These are phyloP conservation scores for Rhododendron mucronatum DNA, from an alignment of 148 eudicot genomes.

Conservation along the genomic window DNA sequence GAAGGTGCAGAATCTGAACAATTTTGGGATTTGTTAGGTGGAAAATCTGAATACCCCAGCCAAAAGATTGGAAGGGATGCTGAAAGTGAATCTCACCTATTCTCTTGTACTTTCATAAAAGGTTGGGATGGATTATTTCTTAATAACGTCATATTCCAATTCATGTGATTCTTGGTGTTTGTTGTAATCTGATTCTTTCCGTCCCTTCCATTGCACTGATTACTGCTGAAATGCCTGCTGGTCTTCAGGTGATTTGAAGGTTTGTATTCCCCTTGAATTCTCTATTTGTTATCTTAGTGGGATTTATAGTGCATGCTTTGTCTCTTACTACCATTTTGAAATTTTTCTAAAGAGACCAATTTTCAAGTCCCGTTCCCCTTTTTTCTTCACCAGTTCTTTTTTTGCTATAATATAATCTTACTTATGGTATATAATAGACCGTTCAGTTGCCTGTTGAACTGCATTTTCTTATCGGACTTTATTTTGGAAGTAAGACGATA, in stretches of 20 bases:
- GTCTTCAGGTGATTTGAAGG: slow-evolving; percentile 77
- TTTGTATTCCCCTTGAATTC: slow-evolving; percentile 22
- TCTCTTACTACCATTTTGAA: background rate
- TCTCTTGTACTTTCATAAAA: slow-evolving; percentile 68
- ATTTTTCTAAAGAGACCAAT: background rate
- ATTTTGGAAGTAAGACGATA: background rate
- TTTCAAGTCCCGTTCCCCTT: background rate
- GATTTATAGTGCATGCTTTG: background rate
- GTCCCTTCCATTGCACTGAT: slow-evolving; percentile 19
- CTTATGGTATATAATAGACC: background rate
- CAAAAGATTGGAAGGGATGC: slow-evolving; percentile 65
- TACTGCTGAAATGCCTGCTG: slow-evolving; percentile 23
- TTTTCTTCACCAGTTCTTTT: background rate
- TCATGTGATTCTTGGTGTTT: slow-evolving; percentile 2
- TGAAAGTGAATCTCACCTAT: slow-evolving; percentile 88
- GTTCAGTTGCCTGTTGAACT: background rate
- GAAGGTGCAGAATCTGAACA: slow-evolving; percentile 86
- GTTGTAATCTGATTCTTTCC: slow-evolving; percentile 27
- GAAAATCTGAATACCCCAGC: slow-evolving; percentile 71
- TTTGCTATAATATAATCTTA: background rate
- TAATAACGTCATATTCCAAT: background rate
- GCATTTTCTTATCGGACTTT: background rate
- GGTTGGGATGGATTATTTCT: slow-evolving; percentile 29
- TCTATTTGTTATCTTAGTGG: background rate
- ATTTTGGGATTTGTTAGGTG: slow-evolving; percentile 87